phyloP scores from a whole-genome alignment of 306 rosid genomes.

The Clitoria ternatea region DNA sequence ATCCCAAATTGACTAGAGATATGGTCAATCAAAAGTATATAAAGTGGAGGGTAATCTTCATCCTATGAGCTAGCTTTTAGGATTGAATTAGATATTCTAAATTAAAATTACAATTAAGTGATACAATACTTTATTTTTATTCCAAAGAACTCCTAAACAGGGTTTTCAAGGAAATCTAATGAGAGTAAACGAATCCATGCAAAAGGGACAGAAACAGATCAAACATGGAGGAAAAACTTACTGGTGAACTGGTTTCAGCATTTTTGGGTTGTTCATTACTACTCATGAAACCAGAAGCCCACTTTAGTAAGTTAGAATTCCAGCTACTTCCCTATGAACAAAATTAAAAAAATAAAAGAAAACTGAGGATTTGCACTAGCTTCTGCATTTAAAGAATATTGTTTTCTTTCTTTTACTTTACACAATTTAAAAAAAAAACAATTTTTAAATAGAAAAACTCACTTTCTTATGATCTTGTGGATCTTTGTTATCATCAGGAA shows the following conservation, averaged over 20 bases:
- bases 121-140: no score
- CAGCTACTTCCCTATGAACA: constrained; percentile 73
- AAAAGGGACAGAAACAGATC: constrained; percentile 7
- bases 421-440: constrained; percentile 6
- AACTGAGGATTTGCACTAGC: constrained; percentile 8
- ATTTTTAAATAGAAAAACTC: constrained; percentile 29
- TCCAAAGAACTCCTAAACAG: not conserved
- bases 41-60: no score
- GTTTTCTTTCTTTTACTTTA: not conserved
- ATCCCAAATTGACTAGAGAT: no score
- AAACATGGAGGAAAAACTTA: constrained; percentile 37
- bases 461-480: constrained; percentile 54
- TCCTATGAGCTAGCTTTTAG: no score
- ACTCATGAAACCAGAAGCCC: constrained; percentile 94
- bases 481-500: constrained; percentile 50
- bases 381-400: not conserved
- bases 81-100: no score
- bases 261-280: constrained; percentile 55
- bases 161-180: not conserved
- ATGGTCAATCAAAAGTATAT: no score
- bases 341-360: constrained; percentile 12
- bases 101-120: no score
- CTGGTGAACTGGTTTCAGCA: constrained; percentile 47
- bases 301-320: constrained; percentile 82
- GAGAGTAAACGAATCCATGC: constrained; percentile 4